These are phyloP conservation scores for Suaeda aralocaspica DNA, from an alignment of 148 eudicot genomes.

Conservation along the genomic window DNA sequence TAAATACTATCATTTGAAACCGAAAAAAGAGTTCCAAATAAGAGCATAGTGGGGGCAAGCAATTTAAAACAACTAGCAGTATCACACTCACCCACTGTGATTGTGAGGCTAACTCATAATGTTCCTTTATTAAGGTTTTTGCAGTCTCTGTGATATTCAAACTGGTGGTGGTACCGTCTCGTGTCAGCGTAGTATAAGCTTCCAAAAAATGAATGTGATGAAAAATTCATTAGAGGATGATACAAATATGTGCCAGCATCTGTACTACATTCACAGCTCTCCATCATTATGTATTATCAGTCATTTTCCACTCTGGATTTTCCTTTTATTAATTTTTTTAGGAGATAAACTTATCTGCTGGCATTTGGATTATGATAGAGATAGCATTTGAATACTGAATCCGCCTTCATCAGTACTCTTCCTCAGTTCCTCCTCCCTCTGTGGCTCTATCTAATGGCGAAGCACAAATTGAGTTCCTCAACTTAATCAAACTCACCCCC, in stretches of 20 bases:
- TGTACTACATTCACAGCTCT: background rate
- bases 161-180: constrained; percentile 15
- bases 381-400: too few species aligned
- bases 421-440: too few species aligned
- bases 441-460: too few species aligned
- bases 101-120: constrained; percentile 5
- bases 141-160: constrained; percentile 20
- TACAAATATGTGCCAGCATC: constrained; percentile 5
- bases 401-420: too few species aligned
- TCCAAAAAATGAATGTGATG: constrained; percentile 10
- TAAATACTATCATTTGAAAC: background rate
- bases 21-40: constrained; percentile 12
- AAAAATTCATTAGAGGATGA: background rate
- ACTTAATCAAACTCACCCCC: too few species aligned
- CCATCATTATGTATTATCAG: background rate
- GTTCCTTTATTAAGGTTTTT: constrained; percentile 16
- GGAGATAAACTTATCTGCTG: too few species aligned
- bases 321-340: background rate
- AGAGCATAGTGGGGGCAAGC: background rate
- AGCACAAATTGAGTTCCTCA: too few species aligned
- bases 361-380: too few species aligned
- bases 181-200: constrained; percentile 13
- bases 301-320: background rate
- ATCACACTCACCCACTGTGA: background rate
- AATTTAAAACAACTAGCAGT: constrained; percentile 17